Conservation (phyloP, 805 yeast species). For the Myxozyma melibiosi region DNA sequence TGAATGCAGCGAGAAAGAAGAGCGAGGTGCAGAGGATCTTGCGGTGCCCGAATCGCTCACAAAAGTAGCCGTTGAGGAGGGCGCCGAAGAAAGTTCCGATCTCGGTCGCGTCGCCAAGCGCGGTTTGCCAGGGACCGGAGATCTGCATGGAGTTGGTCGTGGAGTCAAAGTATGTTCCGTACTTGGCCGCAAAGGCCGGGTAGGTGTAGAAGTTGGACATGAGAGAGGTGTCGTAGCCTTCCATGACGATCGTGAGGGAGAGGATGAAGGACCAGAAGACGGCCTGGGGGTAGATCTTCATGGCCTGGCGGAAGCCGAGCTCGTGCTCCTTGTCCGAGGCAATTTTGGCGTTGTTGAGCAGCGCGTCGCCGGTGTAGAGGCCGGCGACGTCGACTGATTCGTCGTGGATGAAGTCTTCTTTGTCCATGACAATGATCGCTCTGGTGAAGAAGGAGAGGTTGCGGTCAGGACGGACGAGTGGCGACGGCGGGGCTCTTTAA, state of each 20-base stretch:
- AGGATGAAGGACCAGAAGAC: slow-evolving; percentile 51
- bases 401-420: not conserved
- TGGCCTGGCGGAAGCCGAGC: slow-evolving; percentile 1
- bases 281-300: slow-evolving; percentile 45
- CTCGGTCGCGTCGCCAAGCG: slow-evolving; percentile 39
- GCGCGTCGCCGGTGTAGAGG: not conserved
- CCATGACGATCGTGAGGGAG: slow-evolving; percentile 52
- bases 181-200: slow-evolving; percentile 28
- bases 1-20: slow-evolving; percentile 44
- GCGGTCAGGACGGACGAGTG: not conserved
- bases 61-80: slow-evolving; percentile 48
- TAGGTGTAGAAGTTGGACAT: slow-evolving; percentile 48
- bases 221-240: slow-evolving; percentile 51
- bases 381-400: not conserved
- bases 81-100: slow-evolving; percentile 53
- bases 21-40: slow-evolving; percentile 46
- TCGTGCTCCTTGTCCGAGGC: not conserved
- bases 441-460: not conserved
- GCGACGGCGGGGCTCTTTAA: no score
- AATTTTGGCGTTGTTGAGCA: not conserved
- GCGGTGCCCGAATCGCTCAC: slow-evolving; percentile 53
- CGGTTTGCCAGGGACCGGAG: slow-evolving; percentile 40
- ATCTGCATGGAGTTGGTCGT: slow-evolving; percentile 20
- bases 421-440: not conserved
- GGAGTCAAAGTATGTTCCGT: slow-evolving; percentile 11